Evolutionary conservation across 2,329 filamentous ascomycete genomes (phyloP).

Genomic region (Sordariomycetes sp.): DNA sequence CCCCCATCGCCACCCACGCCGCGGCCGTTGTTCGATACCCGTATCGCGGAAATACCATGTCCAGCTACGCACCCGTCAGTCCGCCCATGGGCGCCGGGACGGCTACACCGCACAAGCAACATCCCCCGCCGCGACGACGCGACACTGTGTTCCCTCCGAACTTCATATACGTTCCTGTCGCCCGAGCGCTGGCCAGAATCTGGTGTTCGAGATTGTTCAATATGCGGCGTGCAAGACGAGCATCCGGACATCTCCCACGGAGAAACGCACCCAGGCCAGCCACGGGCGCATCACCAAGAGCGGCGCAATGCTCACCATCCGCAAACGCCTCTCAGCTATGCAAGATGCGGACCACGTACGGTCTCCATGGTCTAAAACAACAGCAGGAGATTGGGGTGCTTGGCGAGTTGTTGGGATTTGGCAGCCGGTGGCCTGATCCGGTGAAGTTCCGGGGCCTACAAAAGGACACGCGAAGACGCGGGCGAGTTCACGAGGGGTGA

Average conservation of each 20-base stretch:
- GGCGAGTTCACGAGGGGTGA: slow-evolving; percentile 17
- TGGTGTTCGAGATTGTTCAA: slow-evolving; percentile 45
- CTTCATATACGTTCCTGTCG: slow-evolving; percentile 46
- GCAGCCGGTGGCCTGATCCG: slow-evolving; percentile 37
- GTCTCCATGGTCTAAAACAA: slow-evolving; percentile 46
- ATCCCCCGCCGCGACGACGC: slow-evolving; percentile 30
- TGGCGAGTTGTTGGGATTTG: slow-evolving; percentile 37
- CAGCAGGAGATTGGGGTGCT: slow-evolving; percentile 54
- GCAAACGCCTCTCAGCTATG: slow-evolving; percentile 48
- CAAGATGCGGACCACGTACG: slow-evolving; percentile 53
- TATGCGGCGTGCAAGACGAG: slow-evolving; percentile 35
- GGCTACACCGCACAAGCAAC: slow-evolving; percentile 40
- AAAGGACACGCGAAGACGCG: slow-evolving; percentile 7
- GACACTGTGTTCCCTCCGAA: slow-evolving; percentile 47
- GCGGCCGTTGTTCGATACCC: slow-evolving; percentile 52
- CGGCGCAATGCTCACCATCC: slow-evolving; percentile 53
- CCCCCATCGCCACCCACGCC: slow-evolving; percentile 54
- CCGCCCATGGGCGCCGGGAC: slow-evolving; percentile 44
- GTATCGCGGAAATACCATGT: slow-evolving; percentile 48
- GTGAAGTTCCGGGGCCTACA: slow-evolving; percentile 28
- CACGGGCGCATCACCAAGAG: slow-evolving; percentile 31
- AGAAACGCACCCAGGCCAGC: slow-evolving; percentile 36
- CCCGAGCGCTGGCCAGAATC: slow-evolving; percentile 44
- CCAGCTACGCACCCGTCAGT: slow-evolving; percentile 47
- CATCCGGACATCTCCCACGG: slow-evolving; percentile 43